Evolutionary conservation across 2,329 filamentous ascomycete species (phyloP).

Genomic region (Didymella pomorum): DNA sequence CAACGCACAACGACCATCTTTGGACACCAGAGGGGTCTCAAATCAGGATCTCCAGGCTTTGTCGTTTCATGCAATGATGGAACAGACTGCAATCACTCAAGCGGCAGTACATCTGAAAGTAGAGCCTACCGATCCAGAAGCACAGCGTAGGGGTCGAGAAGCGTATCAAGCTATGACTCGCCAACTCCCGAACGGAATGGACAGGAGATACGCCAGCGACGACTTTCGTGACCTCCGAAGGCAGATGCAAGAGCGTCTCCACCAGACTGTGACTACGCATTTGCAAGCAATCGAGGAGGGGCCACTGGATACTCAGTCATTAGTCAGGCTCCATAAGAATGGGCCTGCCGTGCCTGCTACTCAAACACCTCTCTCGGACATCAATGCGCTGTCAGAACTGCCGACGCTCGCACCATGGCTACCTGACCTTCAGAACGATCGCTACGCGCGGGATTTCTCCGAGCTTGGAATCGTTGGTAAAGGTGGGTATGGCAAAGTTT

Average conservation of each 20-base stretch:
- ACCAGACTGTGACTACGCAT: constrained; percentile 38
- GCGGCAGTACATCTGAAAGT: constrained; percentile 50
- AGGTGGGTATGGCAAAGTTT: constrained; percentile 72
- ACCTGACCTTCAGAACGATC: constrained; percentile 42
- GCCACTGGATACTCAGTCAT: constrained; percentile 36
- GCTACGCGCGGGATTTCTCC: constrained; percentile 45
- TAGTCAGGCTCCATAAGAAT: constrained; percentile 30
- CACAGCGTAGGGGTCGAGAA: constrained; percentile 47
- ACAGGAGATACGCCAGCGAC: constrained; percentile 50
- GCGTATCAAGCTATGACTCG: constrained; percentile 52
- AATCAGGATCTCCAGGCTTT: constrained; percentile 47
- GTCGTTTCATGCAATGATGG: constrained; percentile 56
- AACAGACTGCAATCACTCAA: constrained; percentile 53
- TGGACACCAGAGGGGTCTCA: constrained; percentile 32
- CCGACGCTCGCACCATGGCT: constrained; percentile 30
- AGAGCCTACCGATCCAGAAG: constrained; percentile 45
- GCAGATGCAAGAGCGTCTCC: constrained; percentile 51
- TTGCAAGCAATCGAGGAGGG: constrained; percentile 33
- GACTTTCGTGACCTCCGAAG: constrained; percentile 45
- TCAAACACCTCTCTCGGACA: constrained; percentile 24
- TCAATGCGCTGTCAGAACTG: constrained; percentile 28
- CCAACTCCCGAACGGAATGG: constrained; percentile 50
- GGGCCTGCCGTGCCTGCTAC: constrained; percentile 12
- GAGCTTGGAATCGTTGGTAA: constrained; percentile 64
- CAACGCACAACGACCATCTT: constrained; percentile 21